phyloP scores from a whole-genome alignment of 1,139 yeast species.

The Diutina sp. region DNA sequence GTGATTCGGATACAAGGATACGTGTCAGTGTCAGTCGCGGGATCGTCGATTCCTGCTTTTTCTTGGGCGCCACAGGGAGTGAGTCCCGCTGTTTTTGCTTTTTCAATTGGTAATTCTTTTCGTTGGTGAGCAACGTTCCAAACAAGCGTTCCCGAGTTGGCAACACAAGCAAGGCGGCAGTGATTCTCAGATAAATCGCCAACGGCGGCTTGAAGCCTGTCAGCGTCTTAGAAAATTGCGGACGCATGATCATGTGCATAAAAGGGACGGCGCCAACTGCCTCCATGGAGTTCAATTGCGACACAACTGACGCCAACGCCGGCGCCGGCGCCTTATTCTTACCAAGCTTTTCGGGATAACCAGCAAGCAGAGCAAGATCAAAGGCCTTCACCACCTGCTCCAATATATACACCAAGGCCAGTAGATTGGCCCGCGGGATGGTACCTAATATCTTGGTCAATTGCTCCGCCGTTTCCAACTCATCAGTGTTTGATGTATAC shows the following conservation, averaged over 20 bases:
- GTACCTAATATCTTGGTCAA: constrained; percentile 15
- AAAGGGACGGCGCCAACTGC: constrained; percentile 27
- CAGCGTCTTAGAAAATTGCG: constrained; percentile 23
- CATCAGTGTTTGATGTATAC: neutral
- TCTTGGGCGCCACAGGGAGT: neutral
- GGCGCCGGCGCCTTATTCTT: constrained; percentile 5
- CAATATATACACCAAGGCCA: constrained; percentile 22
- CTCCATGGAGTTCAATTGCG: constrained; percentile 22
- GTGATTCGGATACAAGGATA: neutral
- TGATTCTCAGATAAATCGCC: constrained; percentile 11
- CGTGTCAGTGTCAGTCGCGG: neutral
- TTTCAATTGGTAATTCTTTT: neutral
- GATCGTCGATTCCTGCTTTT: neutral
- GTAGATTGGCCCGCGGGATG: constrained; percentile 29
- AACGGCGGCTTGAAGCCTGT: constrained; percentile 32
- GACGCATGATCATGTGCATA: constrained; percentile 28
- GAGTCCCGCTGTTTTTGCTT: neutral
- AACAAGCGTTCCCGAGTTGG: neutral
- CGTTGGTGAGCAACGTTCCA: neutral
- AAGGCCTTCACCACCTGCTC: constrained; percentile 22
- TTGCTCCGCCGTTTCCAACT: neutral
- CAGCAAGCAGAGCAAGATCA: constrained; percentile 8
- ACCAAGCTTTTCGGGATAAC: constrained; percentile 10
- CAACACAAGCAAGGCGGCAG: neutral
- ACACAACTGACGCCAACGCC: constrained; percentile 7